Evolutionary conservation across 148 eudicot species (phyloP), one percentile per base, ranked within the genome.

Genomic region (Euryodendron excelsum): DNA sequence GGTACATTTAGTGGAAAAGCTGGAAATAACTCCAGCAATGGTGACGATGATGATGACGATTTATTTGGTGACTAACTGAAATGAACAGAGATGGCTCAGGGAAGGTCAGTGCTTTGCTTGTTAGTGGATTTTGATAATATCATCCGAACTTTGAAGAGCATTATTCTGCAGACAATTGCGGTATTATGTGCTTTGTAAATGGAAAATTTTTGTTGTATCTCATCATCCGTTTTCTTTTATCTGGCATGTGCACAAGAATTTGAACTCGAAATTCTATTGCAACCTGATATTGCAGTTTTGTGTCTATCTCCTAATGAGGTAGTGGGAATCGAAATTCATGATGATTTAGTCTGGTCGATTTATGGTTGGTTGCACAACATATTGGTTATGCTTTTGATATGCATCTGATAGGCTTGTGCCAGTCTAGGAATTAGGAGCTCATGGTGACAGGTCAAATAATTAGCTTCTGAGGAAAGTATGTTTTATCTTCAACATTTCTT

Each of bases 51-150:
- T 65, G 96, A 93, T 18, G 97, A 92, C 73, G 94, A 93, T 85
- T 84, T 94, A 47, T 94, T 94, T 84, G 98, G 98, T 56, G 92
- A 89, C 73, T 94, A 86, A 90, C 65, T 67, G 50, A 34, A 45
- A 75, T 75, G 75, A 37, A 45, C 23, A 3, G 65, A 72, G 65
- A 47, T 15, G 48, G 45, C 15, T 55, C 37, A 8, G 31, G 20
- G 39, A 74, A 45, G 66, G 66, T 69, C 17, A 13, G 62, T 69
- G 75, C 23, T 61, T 62, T 74, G 39, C 36, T 25, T n/a, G 72
- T 34, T 55, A 53, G n/a, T 69, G 74, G 30, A n/a, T 66, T n/a
- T 74, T 47, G 67, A 62, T 55, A 5, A 30, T 20, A 66, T 74
- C 15, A 13, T 31, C 47, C 5, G 58, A 62, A 63, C 25, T 47